Evolutionary conservation across 1,139 yeast species (phyloP), one percentile per base, ranked within the genome.

Genomic region (Hanseniaspora sp.): DNA sequence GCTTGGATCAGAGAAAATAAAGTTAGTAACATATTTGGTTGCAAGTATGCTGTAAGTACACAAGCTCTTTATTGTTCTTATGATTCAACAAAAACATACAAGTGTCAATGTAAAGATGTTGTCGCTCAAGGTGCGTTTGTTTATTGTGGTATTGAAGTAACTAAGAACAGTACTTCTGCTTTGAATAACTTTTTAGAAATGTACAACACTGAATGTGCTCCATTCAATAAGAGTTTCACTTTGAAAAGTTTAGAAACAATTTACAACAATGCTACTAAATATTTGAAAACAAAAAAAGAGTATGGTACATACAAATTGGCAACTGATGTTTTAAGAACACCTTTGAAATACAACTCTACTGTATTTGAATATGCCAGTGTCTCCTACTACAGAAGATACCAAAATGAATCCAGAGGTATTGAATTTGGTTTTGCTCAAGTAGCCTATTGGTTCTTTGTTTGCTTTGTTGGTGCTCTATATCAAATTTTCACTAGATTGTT

Each of bases 101-200:
- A 56, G 17, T 65, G 69, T 56, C 55, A 59, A 8, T 64, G 68
- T 58, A 56, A 55, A 13, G 60, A 61, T 30, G 61, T 59, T 18
- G 61, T 62, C 43, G 67, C 68, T 2, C 47, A 65, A 42, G 68
- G 66, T 8, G 63, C 69, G 3, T 48, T 59, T 52, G 53, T 63
- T 39, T 59, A 64, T 58, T 67, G 69, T 59, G 59, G 63, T 3
- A 61, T 62, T 47, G 57, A 60, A 33, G 55, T 60, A 15, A 40
- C 60, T 5, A 57, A 56, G 1, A 43, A 54, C 13, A 9, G 28
- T 4, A 33, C 49, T 7, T 28, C 31, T 13, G 15, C 31, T 13
- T 48, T 49, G 15, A 17, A 45, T 2, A 18, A 45, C 33, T 46
- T 56, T 42, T 43, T 54, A 8, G 38, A 47, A 2, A 41, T 38